Conservation (phyloP, 129 eudicot species). For the Flaveria sonorensis region DNA sequence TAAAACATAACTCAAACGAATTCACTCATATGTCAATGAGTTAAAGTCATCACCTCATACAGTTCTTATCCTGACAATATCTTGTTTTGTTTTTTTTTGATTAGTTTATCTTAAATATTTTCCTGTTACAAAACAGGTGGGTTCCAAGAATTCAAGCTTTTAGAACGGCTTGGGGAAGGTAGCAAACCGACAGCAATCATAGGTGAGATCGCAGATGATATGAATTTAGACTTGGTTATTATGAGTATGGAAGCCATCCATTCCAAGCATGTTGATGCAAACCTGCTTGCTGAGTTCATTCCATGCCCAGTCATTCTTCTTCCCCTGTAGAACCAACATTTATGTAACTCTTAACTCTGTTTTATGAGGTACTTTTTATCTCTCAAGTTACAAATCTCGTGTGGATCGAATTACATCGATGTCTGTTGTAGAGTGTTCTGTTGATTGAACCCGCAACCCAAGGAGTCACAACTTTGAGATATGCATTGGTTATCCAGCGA, state of each 20-base stretch:
- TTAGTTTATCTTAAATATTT: not conserved
- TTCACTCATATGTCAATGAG: too few relatives aligned
- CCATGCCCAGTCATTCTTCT: constrained; percentile 92
- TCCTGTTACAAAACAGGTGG: constrained; percentile 52
- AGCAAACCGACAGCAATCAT: constrained; percentile 89
- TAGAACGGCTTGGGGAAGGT: constrained; percentile 95
- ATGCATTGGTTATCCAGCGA: not conserved
- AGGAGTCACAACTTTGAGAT: not conserved
- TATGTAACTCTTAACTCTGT: constrained; percentile 29
- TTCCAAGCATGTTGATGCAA: constrained; percentile 96
- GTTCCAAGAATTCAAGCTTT: constrained; percentile 80
- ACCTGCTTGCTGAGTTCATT: constrained; percentile 89
- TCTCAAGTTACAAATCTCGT: constrained; percentile 1
- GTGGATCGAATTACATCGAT: not conserved
- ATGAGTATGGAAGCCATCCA: constrained; percentile 99
- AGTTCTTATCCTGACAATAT: too few relatives aligned
- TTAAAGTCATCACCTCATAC: too few relatives aligned
- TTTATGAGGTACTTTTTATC: constrained; percentile 19
- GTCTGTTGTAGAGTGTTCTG: constrained; percentile 13
- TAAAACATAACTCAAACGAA: too few relatives aligned
- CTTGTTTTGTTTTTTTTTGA: too few relatives aligned
- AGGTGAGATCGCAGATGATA: constrained; percentile 95
- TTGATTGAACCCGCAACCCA: not conserved
- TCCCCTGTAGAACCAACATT: constrained; percentile 50
- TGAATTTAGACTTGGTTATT: constrained; percentile 81